Base-by-base conservation (phyloP, 441 rosid genomes). In the Bocquillonia castaneifolia region DNA sequence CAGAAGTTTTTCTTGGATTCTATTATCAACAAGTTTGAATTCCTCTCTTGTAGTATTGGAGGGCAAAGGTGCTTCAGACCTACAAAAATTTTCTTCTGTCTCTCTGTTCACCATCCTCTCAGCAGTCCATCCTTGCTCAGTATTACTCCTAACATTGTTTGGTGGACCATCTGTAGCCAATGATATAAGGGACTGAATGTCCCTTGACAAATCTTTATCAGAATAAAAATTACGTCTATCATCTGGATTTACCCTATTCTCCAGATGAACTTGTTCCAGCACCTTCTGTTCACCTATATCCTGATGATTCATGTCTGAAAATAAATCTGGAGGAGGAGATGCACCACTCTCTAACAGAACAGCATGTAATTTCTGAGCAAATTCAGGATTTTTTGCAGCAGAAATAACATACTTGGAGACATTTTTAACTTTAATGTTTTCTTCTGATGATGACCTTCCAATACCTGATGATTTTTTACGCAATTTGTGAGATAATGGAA, bases 271-370 rank as follows among this genome's bases (percentile, higher is more conserved):
- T 53, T 74, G 83, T 63, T 80, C 86, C 64, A 70, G 59, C 66
- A 80, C 70, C 66, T 73, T 79, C 59, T 63, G 68, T 67, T 72
- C 84, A 75, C 71, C 74, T 64, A 77, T 58, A 67, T 80, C 86
- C 45, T 72, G 85, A 44, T 84, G 78, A 63, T 86, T 85, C 37
- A 81, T 79, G 78, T 84, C 86, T 57, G 71, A 67, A 82, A 90
- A 90, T 76, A 93, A 85, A 85, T 87, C 94, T 58, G 90, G 78
- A 55, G 97, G 97, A 66, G 96, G 98, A 29, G 98, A 81, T 72
- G 94, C 94, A 64, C 96, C 98, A 80, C 97, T 89, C 78, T 91
- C 97, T 74, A 85, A 79, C 84, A 89, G 81, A 75, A 93, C 93
- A 53, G 96, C 96, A 73, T 88, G 98, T 65, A 93, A 77, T 76